Evolutionary conservation across 2,329 filamentous ascomycete genomes (phyloP), one percentile per base, ranked within the genome.

Genomic region (Peltaster fructicola): DNA sequence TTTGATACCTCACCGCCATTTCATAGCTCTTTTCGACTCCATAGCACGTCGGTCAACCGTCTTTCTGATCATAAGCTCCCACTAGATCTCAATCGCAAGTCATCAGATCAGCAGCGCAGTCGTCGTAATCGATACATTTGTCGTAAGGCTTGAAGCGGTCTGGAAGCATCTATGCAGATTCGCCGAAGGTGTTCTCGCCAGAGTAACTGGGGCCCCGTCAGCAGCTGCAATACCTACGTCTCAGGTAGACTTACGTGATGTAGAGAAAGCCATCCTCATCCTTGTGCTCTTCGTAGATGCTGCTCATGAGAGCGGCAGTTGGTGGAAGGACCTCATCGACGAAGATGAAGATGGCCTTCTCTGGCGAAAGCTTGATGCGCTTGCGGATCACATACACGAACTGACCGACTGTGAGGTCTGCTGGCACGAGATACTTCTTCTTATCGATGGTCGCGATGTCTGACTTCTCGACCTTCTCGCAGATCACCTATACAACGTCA

Each of bases 301-400:
- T 90, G 64, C 82, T 92, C 88, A 98, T 98, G 26, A 98, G 71
- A 31, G 88, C 88, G 31, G 88, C 88, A 6, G 88, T 95, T 3
- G 88, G 88, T 25, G 88, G 88, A 29, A 98, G 68, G 25, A 93
- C 85, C 61, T 95, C 88, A 53, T 95, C 85, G 49, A 98, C 88
- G 60, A 95, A 98, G 68, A 98, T 95, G 68, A 98, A 98, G 63
- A 98, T 98, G 52, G 88, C 88, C 70, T 98, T 98, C 65, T 98
- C 88, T 15, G 88, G 88, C 27, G 82, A 92, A 41, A 98, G 70
- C 80, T 98, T 98, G 63, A 98, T 98, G 50, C 88, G 78, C 71
- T 98, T 98, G 55, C 88, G 82, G 60, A 98, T 98, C 38, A 98
- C 88, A 59, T 98, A 98, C 61, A 98, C 88, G 53, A 98, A 93